phyloP scores from a whole-genome alignment of 164 flowering plant species.

The Nelumbo lutea region DNA sequence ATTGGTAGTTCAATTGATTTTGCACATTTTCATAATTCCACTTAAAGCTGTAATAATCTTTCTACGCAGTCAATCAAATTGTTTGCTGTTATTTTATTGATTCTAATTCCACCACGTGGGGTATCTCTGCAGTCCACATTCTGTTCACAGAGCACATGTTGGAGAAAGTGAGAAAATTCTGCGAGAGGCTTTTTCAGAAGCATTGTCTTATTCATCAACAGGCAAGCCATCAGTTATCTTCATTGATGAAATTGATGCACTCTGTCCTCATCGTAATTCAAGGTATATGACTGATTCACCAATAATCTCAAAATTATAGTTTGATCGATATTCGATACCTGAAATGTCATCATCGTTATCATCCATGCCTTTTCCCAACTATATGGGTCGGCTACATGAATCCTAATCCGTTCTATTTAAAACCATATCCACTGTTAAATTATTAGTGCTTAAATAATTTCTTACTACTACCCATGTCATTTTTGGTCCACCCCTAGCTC shows the following conservation, averaged over 20 bases:
- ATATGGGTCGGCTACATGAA: too few relatives aligned
- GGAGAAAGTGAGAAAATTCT: conserved; percentile 89
- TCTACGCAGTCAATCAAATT: background rate
- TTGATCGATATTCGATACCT: background rate
- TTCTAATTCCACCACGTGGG: conserved; percentile 10
- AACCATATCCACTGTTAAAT: too few relatives aligned
- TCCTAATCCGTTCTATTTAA: too few relatives aligned
- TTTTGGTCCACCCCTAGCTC: too few relatives aligned
- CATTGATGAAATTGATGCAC: conserved; percentile 90
- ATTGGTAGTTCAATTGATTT: background rate
- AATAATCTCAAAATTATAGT: background rate
- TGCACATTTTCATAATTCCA: background rate
- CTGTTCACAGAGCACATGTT: conserved; percentile 80
- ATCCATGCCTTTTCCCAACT: too few relatives aligned
- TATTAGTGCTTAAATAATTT: too few relatives aligned
- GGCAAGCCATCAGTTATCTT: conserved; percentile 83
- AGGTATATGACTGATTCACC: conserved; percentile 34
- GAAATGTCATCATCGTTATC: background rate
- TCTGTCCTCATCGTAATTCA: conserved; percentile 84
- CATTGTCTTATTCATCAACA: conserved; percentile 42
- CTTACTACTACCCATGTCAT: too few relatives aligned
- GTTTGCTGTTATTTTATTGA: background rate
- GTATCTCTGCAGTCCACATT: conserved; percentile 57
- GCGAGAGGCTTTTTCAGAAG: conserved; percentile 85
- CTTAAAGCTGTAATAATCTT: background rate